Conservation (phyloP, 164 flowering plant species). For the Stephania cephalantha region DNA sequence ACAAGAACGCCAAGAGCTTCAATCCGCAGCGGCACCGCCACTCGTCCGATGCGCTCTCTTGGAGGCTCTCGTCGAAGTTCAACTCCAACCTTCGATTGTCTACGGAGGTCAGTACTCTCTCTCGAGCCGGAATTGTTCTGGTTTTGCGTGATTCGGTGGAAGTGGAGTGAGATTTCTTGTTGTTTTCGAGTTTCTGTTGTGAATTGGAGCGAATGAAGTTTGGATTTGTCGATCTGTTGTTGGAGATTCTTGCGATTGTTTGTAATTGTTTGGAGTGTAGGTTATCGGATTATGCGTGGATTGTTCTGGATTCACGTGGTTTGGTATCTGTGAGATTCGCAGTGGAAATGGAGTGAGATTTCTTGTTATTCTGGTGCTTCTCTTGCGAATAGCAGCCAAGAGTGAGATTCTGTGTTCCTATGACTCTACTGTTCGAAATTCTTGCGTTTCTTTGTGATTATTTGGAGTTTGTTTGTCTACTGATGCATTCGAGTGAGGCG, state of each 20-base stretch:
- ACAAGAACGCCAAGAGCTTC: constrained; percentile 8
- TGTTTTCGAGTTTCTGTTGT: background rate
- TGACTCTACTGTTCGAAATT: background rate
- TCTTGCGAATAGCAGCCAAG: background rate
- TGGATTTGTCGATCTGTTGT: no score
- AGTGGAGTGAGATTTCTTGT: no score
- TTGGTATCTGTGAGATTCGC: background rate
- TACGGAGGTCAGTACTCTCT: constrained; percentile 29
- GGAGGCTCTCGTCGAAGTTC: constrained; percentile 25
- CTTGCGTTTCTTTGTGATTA: background rate
- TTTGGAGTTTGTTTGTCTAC: background rate
- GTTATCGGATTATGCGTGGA: no score
- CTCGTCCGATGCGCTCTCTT: constrained; percentile 23
- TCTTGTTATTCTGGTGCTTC: background rate
- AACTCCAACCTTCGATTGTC: constrained; percentile 33
- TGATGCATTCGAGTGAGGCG: background rate
- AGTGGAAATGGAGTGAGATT: background rate
- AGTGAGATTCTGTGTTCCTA: background rate
- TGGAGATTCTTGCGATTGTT: no score
- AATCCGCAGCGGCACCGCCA: constrained; percentile 9
- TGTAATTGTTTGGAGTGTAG: no score
- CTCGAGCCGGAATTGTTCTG: background rate
- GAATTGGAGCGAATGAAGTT: no score
- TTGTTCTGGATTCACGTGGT: background rate
- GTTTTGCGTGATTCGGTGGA: no score